Evolutionary conservation across 345 rosid species (phyloP).

Genomic region (Microcos paniculata): DNA sequence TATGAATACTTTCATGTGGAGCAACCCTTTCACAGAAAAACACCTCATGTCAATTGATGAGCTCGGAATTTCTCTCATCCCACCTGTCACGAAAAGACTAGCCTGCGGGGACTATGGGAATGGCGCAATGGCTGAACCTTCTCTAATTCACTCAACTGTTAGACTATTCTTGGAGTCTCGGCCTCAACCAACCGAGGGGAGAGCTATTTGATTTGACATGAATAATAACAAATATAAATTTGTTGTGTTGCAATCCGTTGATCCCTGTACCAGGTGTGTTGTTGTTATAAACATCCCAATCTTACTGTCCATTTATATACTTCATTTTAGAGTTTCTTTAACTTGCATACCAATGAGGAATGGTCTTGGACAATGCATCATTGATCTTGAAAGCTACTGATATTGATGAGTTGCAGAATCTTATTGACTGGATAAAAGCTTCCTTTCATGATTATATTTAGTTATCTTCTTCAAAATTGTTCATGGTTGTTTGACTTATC

Average conservation of each 20-base stretch:
- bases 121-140: slow-evolving; percentile 94
- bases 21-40: slow-evolving; percentile 80
- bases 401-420: not conserved
- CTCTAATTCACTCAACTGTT: slow-evolving; percentile 71
- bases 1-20: slow-evolving; percentile 95
- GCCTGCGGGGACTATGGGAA: slow-evolving; percentile 91
- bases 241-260: not conserved
- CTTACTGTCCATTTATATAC: slow-evolving; percentile 5
- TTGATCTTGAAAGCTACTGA: not conserved
- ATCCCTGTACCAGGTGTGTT: not conserved
- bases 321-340: slow-evolving; percentile 4
- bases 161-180: slow-evolving; percentile 70
- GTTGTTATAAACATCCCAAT: not conserved
- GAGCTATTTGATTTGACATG: not conserved
- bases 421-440: not conserved
- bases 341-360: slow-evolving; percentile 6
- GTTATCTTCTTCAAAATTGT: not conserved
- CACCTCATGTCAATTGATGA: slow-evolving; percentile 84
- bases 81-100: slow-evolving; percentile 74
- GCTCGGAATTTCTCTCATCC: slow-evolving; percentile 83
- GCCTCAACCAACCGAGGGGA: slow-evolving; percentile 29
- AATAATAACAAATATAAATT: not conserved
- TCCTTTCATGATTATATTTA: not conserved
- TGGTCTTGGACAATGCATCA: not conserved
- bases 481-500: not conserved